Conservation (phyloP, 108 stramenopile species). For the Cyclostephanos tholiformis region DNA sequence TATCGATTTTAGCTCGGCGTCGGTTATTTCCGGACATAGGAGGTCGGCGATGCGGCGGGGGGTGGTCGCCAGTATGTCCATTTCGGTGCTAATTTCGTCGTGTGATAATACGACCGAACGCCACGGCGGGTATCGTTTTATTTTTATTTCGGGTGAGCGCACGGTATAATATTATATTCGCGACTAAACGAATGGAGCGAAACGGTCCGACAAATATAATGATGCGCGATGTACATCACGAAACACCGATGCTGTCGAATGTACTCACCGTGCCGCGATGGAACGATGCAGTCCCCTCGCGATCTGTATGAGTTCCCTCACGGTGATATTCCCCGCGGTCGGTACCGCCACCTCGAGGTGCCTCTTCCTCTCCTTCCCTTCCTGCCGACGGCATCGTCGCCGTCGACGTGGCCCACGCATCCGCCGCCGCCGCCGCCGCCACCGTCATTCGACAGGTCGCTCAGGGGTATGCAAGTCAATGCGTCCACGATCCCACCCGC, state of each 20-base stretch:
- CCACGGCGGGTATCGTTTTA: too few species aligned
- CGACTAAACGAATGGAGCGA: too few species aligned
- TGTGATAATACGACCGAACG: too few species aligned
- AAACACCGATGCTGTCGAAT: background rate
- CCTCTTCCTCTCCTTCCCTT: conserved; percentile 6
- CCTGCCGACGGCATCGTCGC: background rate
- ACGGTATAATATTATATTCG: background rate
- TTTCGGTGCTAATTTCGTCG: conserved; percentile 61
- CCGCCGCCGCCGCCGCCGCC: conserved; percentile 7
- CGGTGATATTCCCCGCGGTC: conserved; percentile 32
- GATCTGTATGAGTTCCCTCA: conserved; percentile 38
- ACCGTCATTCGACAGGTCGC: conserved; percentile 33
- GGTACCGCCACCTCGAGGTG: conserved; percentile 22
- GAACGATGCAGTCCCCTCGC: conserved; percentile 45
- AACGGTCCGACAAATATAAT: too few species aligned
- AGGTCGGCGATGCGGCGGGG: conserved; percentile 80
- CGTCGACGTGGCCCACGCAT: too few species aligned
- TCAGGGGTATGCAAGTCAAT: conserved; percentile 37
- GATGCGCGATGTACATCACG: background rate
- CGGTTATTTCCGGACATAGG: conserved; percentile 68
- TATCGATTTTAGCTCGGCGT: conserved; percentile 63
- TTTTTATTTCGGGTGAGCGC: background rate
- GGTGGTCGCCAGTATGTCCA: conserved; percentile 80
- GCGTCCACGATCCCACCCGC: conserved; percentile 58
- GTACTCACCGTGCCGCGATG: conserved; percentile 48